Evolutionary conservation across 257 asterid species (phyloP), one percentile per base, ranked within the genome.

Genomic region (Ocimum tenuiflorum): DNA sequence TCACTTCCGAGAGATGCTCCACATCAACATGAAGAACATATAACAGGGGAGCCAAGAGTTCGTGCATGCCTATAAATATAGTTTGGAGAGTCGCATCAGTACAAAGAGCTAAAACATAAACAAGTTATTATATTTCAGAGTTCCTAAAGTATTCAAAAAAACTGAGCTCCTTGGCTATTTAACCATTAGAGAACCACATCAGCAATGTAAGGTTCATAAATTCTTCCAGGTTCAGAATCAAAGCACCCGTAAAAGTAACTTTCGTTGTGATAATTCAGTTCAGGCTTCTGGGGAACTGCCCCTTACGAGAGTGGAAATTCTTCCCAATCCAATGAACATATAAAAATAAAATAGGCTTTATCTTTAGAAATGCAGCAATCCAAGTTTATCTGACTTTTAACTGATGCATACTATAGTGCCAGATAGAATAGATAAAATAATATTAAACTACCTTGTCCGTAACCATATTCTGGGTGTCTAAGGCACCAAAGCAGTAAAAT

Each of bases 1-100:
- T 82, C 64, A 91, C 89, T 88, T 84, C 89, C 17, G 86, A 74
- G 63, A 88, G 89, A 67, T 64, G 83, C 68, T 84, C 86, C 51
- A 83, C 76, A 23, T 91, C 96, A 65, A 78, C 83, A 45, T 88
- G 95, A 60, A 91, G 96, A 70, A 88, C 97, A 67, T 81, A 88
- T 31, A 91, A 72, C 33, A 91, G 69, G 39, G 97, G 97, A 46
- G 97, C 97, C 76, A 91, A 77, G 31, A 91, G 86, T 63, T 91
- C 96, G 68, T 91, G 97, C 97, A 91, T 91, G 51, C 97, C 97
- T 91, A 83, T 31, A 76, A 53, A 75, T 2, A 31, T 0, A 13
- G 22, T 60, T 60, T 42, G 63, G 66, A 69, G 42, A 71, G 64
- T 75, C 47, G 8, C 49, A 31, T 61, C 52, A 73, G 58, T 39